Evolutionary conservation across 2,329 filamentous ascomycete genomes (phyloP).

Genomic region (Penicillium sp.): DNA sequence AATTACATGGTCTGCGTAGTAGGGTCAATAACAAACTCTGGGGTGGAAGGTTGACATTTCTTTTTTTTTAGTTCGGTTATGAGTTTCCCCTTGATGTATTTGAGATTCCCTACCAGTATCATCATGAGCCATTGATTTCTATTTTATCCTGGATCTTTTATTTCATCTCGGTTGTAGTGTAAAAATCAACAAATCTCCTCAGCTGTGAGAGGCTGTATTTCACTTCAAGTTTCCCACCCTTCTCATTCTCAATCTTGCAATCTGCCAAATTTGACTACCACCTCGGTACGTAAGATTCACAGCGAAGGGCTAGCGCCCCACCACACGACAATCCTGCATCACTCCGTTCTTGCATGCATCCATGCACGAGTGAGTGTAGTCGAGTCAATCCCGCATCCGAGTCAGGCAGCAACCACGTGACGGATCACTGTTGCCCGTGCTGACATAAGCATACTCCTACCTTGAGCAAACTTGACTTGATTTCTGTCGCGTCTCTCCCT

Average conservation of each 20-base stretch:
- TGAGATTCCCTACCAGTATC: conserved; percentile 26
- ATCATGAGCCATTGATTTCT: conserved; percentile 19
- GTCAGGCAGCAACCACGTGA: conserved; percentile 22
- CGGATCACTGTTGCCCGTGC: conserved; percentile 16
- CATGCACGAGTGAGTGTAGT: neutral
- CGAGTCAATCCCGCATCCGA: neutral
- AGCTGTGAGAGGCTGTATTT: neutral
- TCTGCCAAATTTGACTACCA: neutral
- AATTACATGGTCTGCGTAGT: neutral
- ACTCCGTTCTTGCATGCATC: neutral
- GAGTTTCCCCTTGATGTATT: conserved; percentile 14
- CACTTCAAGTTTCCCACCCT: neutral
- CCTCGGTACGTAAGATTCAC: neutral
- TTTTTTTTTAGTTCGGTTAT: conserved; percentile 1
- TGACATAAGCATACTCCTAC: conserved; percentile 19
- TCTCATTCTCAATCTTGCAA: neutral
- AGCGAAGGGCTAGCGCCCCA: neutral
- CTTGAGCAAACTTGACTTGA: conserved; percentile 22
- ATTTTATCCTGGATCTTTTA: conserved; percentile 3
- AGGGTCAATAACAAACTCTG: neutral
- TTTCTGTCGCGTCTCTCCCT: conserved; percentile 27
- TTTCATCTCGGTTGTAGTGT: neutral
- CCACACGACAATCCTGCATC: neutral
- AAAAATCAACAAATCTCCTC: neutral
- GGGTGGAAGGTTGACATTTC: neutral